A percentile compares a stretch with the other conserved stretches of the same genome.
Conservation (phyloP, 257 asterid genomes). For the Schizonepeta tenuifolia region DNA sequence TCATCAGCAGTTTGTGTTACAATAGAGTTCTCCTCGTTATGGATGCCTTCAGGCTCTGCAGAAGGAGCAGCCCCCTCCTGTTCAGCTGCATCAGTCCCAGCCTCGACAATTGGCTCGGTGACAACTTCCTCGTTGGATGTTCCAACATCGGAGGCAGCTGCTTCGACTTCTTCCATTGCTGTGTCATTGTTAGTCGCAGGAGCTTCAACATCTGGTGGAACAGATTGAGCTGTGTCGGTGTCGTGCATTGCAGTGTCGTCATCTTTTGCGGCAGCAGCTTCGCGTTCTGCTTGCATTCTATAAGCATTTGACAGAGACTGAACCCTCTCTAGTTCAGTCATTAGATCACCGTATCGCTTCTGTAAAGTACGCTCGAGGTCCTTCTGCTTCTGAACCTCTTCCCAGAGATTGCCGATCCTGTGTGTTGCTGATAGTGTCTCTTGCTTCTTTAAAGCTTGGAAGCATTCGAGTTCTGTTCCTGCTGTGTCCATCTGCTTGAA, state of each 20-base stretch:
- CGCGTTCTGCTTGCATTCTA: conserved; percentile 56
- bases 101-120: conserved; percentile 10
- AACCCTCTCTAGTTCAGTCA: conserved; percentile 58
- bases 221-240: conserved; percentile 35
- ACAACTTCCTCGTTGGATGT: conserved; percentile 20
- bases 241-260: conserved; percentile 40
- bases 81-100: conserved; percentile 27
- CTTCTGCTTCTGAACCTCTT: conserved; percentile 98
- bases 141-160: conserved; percentile 29
- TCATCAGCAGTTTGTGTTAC: conserved; percentile 32
- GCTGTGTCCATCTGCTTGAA: conserved; percentile 89
- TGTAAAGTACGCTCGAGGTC: conserved; percentile 78
- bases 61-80: conserved; percentile 28
- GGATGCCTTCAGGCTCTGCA: conserved; percentile 24
- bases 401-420: conserved; percentile 87
- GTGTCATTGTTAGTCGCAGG: conserved; percentile 12
- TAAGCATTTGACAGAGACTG: conserved; percentile 46
- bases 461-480: conserved; percentile 89
- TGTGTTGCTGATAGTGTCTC: conserved; percentile 75
- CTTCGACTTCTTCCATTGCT: conserved; percentile 12
- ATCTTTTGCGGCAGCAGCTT: conserved; percentile 45
- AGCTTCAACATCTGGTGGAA: conserved; percentile 32
- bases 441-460: conserved; percentile 80
- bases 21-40: conserved; percentile 33
- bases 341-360: conserved; percentile 69